phyloP scores from a whole-genome alignment of 1,284 basidiomycete species.

The Veloboletus limbatus region DNA sequence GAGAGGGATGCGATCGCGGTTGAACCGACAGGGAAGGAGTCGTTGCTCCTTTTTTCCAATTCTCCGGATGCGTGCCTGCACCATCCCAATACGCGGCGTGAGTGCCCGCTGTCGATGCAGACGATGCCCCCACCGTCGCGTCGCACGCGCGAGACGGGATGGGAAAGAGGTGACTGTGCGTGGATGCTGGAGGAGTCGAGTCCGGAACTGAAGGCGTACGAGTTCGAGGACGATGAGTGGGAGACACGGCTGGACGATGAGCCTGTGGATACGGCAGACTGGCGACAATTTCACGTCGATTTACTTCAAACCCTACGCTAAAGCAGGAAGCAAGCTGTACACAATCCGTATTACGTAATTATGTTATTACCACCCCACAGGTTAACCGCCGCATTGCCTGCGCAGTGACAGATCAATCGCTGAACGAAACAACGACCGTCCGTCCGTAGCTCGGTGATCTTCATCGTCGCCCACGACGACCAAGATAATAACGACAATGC shows the following conservation, averaged over 20 bases:
- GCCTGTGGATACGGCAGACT: slow-evolving; percentile 18
- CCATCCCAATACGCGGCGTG: slow-evolving; percentile 8
- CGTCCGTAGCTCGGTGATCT: too few relatives aligned
- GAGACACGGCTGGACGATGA: slow-evolving; percentile 7
- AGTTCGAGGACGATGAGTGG: slow-evolving; percentile 8
- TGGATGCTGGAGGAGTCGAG: slow-evolving; percentile 32
- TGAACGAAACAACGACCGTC: too few relatives aligned
- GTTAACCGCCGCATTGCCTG: slow-evolving; percentile 17
- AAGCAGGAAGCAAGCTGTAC: background rate
- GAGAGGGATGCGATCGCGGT: slow-evolving; percentile 11
- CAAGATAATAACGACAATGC: slow-evolving; percentile 42
- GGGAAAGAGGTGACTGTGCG: slow-evolving; percentile 19
- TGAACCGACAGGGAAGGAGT: slow-evolving; percentile 12
- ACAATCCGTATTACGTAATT: slow-evolving; percentile 26
- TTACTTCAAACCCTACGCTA: slow-evolving; percentile 22
- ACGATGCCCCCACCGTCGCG: slow-evolving; percentile 10
- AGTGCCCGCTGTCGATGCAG: slow-evolving; percentile 15
- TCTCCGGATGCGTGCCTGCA: slow-evolving; percentile 11
- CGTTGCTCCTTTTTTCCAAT: slow-evolving; percentile 17
- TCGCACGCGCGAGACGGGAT: background rate
- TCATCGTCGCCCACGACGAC: background rate
- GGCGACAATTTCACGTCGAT: slow-evolving; percentile 32
- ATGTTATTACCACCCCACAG: background rate
- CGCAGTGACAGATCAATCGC: too few relatives aligned
- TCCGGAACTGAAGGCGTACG: slow-evolving; percentile 16